A percentile compares a stretch with the other conserved stretches of the same genome.
These are phyloP conservation scores for Penicillium daleae DNA, from an alignment of 495 filamentous ascomycete genomes.

Conservation along the genomic window DNA sequence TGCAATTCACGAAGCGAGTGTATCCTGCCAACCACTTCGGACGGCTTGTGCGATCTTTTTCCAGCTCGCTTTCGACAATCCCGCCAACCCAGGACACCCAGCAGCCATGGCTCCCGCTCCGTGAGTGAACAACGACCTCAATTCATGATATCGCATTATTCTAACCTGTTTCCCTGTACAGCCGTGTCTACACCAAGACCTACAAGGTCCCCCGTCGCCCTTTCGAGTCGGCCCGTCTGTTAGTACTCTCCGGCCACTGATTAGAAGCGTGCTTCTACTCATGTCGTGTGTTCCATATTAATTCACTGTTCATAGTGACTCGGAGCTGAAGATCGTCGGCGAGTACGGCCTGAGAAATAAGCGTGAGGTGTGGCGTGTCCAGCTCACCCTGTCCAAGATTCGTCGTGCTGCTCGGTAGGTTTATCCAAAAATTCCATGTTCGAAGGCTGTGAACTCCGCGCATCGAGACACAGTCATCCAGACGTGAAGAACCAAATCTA, in stretches of 20 bases:
- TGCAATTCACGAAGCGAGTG: background rate
- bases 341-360: slow-evolving; percentile 99
- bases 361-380: slow-evolving; percentile 99
- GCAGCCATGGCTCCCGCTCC: slow-evolving; percentile 59
- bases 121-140: slow-evolving; percentile 42
- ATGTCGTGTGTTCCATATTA: slow-evolving; percentile 73
- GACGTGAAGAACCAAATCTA: slow-evolving; percentile 9
- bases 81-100: slow-evolving; percentile 40
- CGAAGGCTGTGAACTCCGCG: background rate
- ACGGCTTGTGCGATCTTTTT: background rate
- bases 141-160: slow-evolving; percentile 24
- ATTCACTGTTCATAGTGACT: slow-evolving; percentile 72
- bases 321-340: slow-evolving; percentile 98
- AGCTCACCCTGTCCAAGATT: slow-evolving; percentile 99
- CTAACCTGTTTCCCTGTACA: slow-evolving; percentile 40
- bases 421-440: background rate
- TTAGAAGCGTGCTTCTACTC: slow-evolving; percentile 94
- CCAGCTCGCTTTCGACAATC: slow-evolving; percentile 29
- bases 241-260: slow-evolving; percentile 95
- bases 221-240: slow-evolving; percentile 99
- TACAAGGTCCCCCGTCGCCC: slow-evolving; percentile 90
- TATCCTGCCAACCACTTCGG: no score
- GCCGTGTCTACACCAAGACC: slow-evolving; percentile 92
- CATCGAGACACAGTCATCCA: background rate
- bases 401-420: slow-evolving; percentile 99